phyloP scores from a whole-genome alignment of 495 filamentous ascomycete genomes.

The Talaromyces trachyspermus region DNA sequence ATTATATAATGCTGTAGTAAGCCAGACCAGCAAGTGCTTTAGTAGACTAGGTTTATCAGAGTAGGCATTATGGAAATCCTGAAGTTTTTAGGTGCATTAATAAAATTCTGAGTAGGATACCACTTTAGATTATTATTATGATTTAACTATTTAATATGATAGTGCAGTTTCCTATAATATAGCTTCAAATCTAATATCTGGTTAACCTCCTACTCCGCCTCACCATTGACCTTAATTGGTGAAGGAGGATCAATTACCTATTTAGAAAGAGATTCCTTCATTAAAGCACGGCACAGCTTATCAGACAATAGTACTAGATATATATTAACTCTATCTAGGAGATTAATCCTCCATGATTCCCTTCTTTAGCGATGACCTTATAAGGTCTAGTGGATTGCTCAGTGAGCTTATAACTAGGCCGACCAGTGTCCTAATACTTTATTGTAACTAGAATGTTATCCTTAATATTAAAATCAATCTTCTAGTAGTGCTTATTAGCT shows the following conservation, averaged over 20 bases:
- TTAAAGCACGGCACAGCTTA: slow-evolving; percentile 2
- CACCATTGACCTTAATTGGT: slow-evolving; percentile 1
- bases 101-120: slow-evolving; percentile 10
- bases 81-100: neutral
- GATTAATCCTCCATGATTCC: too few relatives aligned
- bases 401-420: neutral
- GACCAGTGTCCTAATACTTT: slow-evolving; percentile 1
- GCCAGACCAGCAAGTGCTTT: too few relatives aligned
- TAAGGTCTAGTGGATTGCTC: neutral
- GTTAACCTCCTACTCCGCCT: slow-evolving; percentile 10
- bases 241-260: neutral
- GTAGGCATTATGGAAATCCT: slow-evolving; percentile 1
- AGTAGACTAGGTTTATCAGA: neutral
- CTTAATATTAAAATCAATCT: slow-evolving; percentile 1
- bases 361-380: neutral
- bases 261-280: neutral
- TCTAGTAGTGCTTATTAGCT: neutral
- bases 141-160: slow-evolving; percentile 2
- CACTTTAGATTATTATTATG: slow-evolving; percentile 1
- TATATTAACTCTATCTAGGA: slow-evolving; percentile 15
- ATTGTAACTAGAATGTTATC: slow-evolving; percentile 4
- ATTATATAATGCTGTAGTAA: too few relatives aligned
- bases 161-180: slow-evolving; percentile 8
- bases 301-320: slow-evolving; percentile 12
- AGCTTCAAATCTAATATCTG: neutral